Evolutionary conservation across 2,329 filamentous ascomycete genomes (phyloP), one percentile per base, ranked within the genome.

Genomic region (Colletotrichum cordylinicola): DNA sequence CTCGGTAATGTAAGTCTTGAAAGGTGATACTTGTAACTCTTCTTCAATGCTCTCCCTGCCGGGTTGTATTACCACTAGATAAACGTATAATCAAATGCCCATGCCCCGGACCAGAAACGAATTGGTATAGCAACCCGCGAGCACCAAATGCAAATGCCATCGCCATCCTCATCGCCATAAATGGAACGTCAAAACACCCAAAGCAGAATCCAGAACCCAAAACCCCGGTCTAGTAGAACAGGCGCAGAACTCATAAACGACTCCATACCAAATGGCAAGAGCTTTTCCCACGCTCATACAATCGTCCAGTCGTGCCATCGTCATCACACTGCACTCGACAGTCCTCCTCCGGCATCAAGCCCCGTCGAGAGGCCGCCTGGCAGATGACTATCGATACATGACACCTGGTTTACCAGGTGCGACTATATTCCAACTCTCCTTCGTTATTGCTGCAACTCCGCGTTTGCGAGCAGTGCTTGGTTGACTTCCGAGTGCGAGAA

Each of bases 401-500:
- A 65, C 74, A 76, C 70, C 68, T 66, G 48, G 68, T 72, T 72
- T 72, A 35, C 58, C 75, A 74, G 65, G 58, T 69, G 74, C 48
- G 70, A 74, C 70, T 60, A 69, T 52, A 65, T 12, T 48, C 60
- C 35, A 18, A 69, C 21, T 18, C 35, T 35, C 35, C 29, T 52
- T 68, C 39, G 73, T 76, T 58, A 77, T 77, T 77, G 74, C 62
- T 77, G 74, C 39, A 85, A 78, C 27, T 83, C 85, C 33, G 81
- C 67, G 18, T 78, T 82, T 27, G 79, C 76, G 67, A 82, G 84
- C 77, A 86, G 79, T 35, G 78, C 79, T 70, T 86, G 82, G 31
- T 80, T 81, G 52, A 75, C 77, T 37, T 86, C 84, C 31, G 81
- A 76, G 48, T 82, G 82, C 15, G 85, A 79, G 74, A 88, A 89